Percentiles rank a stretch among this genome's conserved stretches.
These are phyloP conservation scores for Saccharomycopsis sp. DNA, from an alignment of 805 yeast genomes.

Conservation along the genomic window DNA sequence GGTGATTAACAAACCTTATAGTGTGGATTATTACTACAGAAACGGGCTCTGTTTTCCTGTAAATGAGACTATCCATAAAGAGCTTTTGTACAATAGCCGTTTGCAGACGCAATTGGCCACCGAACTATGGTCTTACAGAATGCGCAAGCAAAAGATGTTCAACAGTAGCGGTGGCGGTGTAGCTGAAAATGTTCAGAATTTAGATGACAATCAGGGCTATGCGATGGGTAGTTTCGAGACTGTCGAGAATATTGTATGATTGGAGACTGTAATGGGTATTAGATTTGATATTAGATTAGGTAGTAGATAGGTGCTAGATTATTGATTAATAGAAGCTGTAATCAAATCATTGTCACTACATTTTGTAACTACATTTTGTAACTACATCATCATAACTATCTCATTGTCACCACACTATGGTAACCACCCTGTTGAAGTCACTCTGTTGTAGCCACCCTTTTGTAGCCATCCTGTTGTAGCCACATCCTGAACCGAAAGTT, in stretches of 20 bases:
- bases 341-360: too few relatives aligned
- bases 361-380: too few relatives aligned
- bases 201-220: not conserved
- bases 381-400: too few relatives aligned
- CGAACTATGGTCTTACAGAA: slow-evolving; percentile 12
- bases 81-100: slow-evolving; percentile 15
- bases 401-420: too few relatives aligned
- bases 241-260: not conserved
- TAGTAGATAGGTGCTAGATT: too few relatives aligned
- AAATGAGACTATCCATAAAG: slow-evolving; percentile 13
- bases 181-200: not conserved
- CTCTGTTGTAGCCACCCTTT: too few relatives aligned
- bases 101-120: slow-evolving; percentile 19
- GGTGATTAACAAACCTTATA: slow-evolving; percentile 20
- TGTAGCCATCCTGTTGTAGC: too few relatives aligned
- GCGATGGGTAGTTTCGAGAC: not conserved
- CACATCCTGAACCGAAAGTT: too few relatives aligned
- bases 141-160: not conserved
- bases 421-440: too few relatives aligned
- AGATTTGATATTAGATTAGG: too few relatives aligned
- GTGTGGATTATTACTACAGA: slow-evolving; percentile 9
- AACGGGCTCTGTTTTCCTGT: slow-evolving; percentile 19
- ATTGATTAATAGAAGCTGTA: too few relatives aligned
- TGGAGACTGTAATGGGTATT: too few relatives aligned
- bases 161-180: not conserved